phyloP scores from a whole-genome alignment of 331 rosid species.

The Telfairia occidentalis region DNA sequence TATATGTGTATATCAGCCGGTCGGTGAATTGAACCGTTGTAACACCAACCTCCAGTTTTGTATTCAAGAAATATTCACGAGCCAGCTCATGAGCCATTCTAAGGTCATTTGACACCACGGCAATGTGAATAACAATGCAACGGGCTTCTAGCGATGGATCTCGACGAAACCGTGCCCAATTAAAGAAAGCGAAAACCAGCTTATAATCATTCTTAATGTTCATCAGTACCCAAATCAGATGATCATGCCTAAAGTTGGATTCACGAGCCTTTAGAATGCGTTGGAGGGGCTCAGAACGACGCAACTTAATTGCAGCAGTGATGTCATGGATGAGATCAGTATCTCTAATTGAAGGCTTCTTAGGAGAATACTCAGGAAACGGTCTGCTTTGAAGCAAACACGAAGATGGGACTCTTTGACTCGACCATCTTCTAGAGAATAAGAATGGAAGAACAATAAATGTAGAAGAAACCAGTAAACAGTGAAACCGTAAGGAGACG shows the following conservation, averaged over 20 bases:
- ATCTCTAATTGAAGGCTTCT: slow-evolving; percentile 51
- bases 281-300: slow-evolving; percentile 51
- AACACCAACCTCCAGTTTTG: slow-evolving; percentile 28
- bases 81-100: slow-evolving; percentile 41
- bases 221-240: slow-evolving; percentile 73
- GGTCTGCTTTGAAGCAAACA: slow-evolving; percentile 43
- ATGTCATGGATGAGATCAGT: slow-evolving; percentile 51
- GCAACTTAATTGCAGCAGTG: slow-evolving; percentile 49
- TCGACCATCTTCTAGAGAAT: slow-evolving; percentile 20
- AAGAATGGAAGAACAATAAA: slow-evolving; percentile 11
- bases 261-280: slow-evolving; percentile 52
- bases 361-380: slow-evolving; percentile 81
- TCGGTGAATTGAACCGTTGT: slow-evolving; percentile 36
- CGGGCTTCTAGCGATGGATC: slow-evolving; percentile 58
- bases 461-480: slow-evolving; percentile 17
- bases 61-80: slow-evolving; percentile 55
- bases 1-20: slow-evolving; percentile 68
- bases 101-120: slow-evolving; percentile 53
- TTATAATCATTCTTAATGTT: slow-evolving; percentile 46
- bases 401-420: slow-evolving; percentile 15
- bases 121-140: slow-evolving; percentile 60
- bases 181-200: slow-evolving; percentile 53
- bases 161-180: slow-evolving; percentile 58
- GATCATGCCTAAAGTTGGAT: slow-evolving; percentile 44
- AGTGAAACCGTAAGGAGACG: slow-evolving; percentile 19